Percentiles rank a stretch among this genome's conserved stretches.
Conservation (phyloP, 2,329 filamentous ascomycete genomes). For the Penicillium sp. region DNA sequence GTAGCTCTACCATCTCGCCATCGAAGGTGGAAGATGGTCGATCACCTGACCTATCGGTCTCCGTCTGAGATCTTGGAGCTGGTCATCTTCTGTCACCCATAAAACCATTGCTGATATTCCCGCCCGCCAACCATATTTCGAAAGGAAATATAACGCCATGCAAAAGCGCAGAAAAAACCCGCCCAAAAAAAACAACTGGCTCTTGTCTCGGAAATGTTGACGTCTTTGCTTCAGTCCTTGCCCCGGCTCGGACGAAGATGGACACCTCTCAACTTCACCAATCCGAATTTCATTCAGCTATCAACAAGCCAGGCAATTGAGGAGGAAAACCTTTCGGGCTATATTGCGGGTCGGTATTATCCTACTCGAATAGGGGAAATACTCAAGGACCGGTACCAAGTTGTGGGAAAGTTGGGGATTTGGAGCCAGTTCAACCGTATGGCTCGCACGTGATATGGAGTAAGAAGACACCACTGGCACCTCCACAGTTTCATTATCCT, state of each 20-base stretch:
- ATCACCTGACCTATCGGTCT: too few species aligned
- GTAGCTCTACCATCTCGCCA: too few species aligned
- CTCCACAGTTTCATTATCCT: not conserved
- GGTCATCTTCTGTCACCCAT: too few species aligned
- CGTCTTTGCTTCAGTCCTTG: not conserved
- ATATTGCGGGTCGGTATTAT: constrained; percentile 30
- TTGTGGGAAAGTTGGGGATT: constrained; percentile 40
- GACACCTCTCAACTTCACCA: not conserved
- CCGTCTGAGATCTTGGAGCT: too few species aligned
- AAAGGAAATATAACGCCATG: too few species aligned
- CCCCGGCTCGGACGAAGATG: not conserved
- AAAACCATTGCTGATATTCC: too few species aligned
- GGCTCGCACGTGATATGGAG: constrained; percentile 40
- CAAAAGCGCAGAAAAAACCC: too few species aligned
- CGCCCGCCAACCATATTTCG: too few species aligned
- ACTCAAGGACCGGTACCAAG: constrained; percentile 32
- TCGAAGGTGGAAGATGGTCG: too few species aligned
- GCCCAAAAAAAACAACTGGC: too few species aligned
- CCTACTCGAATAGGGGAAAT: constrained; percentile 33
- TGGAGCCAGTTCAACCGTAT: constrained; percentile 37
- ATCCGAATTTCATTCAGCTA: not conserved
- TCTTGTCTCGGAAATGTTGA: not conserved
- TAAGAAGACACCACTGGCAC: too few species aligned
- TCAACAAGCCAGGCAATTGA: constrained; percentile 22
- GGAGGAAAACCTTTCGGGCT: constrained; percentile 33